Evolutionary conservation across 441 rosid species (phyloP).

Genomic region (Adansonia rubrostipa): DNA sequence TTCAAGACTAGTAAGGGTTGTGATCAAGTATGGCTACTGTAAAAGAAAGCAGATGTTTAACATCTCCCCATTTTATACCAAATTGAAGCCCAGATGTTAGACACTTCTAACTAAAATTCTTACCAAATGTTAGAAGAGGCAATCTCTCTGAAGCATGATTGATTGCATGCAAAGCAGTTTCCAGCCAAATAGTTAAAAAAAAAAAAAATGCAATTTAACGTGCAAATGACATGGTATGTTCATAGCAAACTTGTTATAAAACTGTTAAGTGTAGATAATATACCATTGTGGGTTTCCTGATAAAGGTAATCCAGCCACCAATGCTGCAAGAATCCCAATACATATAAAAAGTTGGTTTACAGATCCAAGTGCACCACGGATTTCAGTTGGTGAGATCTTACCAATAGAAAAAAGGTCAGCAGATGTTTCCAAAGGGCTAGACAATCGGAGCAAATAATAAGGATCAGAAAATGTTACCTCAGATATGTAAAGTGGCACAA

Average conservation of each 20-base stretch:
- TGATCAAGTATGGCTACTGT: background rate
- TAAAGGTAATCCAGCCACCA: constrained; percentile 96
- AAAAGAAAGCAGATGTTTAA: background rate
- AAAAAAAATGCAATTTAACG: background rate
- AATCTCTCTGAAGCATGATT: constrained; percentile 17
- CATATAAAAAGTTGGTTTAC: constrained; percentile 97
- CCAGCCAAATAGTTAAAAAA: background rate
- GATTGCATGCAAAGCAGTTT: background rate
- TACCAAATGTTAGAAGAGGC: background rate
- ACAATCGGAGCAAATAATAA: constrained; percentile 18
- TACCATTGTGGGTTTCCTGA: constrained; percentile 91
- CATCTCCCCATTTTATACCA: background rate
- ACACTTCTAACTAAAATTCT: background rate
- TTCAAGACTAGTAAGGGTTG: background rate
- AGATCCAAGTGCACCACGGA: constrained; percentile 97
- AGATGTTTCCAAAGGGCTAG: constrained; percentile 21
- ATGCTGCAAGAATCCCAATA: constrained; percentile 90
- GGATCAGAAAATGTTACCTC: constrained; percentile 57
- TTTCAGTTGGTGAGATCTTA: constrained; percentile 98
- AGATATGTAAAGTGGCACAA: constrained; percentile 97
- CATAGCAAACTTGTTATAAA: constrained; percentile 13
- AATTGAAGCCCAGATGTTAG: background rate
- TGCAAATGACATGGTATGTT: constrained; percentile 14
- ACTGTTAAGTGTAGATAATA: constrained; percentile 17
- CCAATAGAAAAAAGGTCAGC: constrained; percentile 29